Evolutionary conservation across 495 filamentous ascomycete species (phyloP).

Genomic region (Usnea hakonensis): DNA sequence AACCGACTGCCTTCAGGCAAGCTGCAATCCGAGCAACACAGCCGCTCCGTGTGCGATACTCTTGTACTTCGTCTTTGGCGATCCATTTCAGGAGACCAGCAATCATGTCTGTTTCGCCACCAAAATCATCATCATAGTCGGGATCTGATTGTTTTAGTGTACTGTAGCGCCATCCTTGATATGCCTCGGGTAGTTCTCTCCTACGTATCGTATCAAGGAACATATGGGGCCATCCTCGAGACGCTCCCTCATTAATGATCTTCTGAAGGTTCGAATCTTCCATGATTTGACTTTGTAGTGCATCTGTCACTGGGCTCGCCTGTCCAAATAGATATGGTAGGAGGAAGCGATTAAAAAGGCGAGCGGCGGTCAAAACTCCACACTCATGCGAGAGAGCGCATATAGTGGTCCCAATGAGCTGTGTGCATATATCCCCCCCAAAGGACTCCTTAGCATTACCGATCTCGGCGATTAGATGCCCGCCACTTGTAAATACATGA

Average conservation of each 20-base stretch:
- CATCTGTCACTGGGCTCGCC: background rate
- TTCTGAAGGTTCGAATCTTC: background rate
- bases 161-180: background rate
- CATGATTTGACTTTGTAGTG: background rate
- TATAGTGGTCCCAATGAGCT: background rate
- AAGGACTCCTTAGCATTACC: background rate
- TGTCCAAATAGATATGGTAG: background rate
- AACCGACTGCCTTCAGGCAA: background rate
- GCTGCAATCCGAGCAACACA: background rate
- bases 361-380: background rate
- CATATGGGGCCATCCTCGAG: background rate
- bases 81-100: background rate
- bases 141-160: background rate
- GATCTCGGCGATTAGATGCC: background rate
- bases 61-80: background rate
- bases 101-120: background rate
- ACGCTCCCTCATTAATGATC: slow-evolving; percentile 1
- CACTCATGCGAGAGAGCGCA: background rate
- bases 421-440: background rate
- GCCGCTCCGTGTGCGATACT: background rate
- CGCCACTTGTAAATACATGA: background rate
- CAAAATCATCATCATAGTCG: background rate
- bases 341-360: background rate
- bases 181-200: background rate
- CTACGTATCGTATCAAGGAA: background rate